Evolutionary conservation across 305 asterid species (phyloP), one percentile per base, ranked within the genome.

Genomic region (Fraxinus greggii): DNA sequence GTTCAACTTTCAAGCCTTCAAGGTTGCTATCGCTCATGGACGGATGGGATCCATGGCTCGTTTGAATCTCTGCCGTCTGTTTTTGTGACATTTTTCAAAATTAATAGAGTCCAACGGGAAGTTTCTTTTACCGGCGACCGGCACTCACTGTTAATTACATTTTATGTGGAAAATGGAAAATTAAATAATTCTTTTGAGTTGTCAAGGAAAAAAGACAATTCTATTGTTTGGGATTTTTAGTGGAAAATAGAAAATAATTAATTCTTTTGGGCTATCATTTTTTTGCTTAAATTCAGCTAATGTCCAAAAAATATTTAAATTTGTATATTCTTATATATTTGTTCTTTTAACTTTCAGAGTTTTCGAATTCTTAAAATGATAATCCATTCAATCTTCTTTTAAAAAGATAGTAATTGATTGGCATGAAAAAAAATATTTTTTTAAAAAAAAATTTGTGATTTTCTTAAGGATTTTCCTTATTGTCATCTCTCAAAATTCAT

Each of bases 91-190:
- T 29, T 69, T 70, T 70, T 70, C 75, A 70, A 70, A 69, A 35
- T 28, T 29, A 4, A 67, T 3, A 4, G 35, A 65, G 33, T 67
- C 74, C 74, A 67, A 67, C 74, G 74, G 74, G 35, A 67, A 67
- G 74, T 67, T 67, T 67, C 74, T 28, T 67, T 67, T 67, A 67
- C 74, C 8, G 74, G 74, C 74, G 35, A 67, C 74, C 36, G 36
- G 74, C 74, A 4, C 21, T 4, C 19, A 29, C 19, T 26, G 35
- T 9, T 17, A 56, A 56, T n/a, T 56, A 19, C 1, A 51, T 5
- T 59, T 54, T 54, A n/a, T 54, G 21, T 26, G 19, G 21, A 17
- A 15, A 7, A 61, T 61, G 72, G 31, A 23, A 61, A 61, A 23
- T 23, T 7, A n/a, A 19, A 23, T 51, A 51, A 51, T 17, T 17